Conservation (phyloP, 2,329 filamentous ascomycete species). For the Tolypocladium guangdongense region DNA sequence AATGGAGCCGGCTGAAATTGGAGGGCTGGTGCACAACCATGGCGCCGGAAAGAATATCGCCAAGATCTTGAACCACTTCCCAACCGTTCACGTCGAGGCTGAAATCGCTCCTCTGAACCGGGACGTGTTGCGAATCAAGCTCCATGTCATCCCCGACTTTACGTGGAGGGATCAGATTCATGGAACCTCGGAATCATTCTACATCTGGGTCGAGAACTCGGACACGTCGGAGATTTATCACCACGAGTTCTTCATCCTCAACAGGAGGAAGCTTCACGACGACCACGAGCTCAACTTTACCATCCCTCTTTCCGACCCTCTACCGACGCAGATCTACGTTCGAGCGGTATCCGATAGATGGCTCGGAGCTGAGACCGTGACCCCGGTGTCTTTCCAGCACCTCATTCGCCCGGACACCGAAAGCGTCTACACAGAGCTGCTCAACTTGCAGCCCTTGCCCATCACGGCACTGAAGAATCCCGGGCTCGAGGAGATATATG, state of each 20-base stretch:
- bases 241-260: slow-evolving; percentile 93
- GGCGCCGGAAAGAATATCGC: slow-evolving; percentile 74
- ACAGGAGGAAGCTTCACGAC: slow-evolving; percentile 78
- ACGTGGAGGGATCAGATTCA: slow-evolving; percentile 90
- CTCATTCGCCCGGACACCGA: slow-evolving; percentile 95
- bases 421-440: slow-evolving; percentile 88
- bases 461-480: slow-evolving; percentile 82
- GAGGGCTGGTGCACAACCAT: slow-evolving; percentile 80
- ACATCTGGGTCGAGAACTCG: slow-evolving; percentile 98
- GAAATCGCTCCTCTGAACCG: slow-evolving; percentile 94
- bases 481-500: slow-evolving; percentile 78
- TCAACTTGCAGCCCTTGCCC: slow-evolving; percentile 83
- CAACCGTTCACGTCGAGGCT: slow-evolving; percentile 78
- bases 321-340: slow-evolving; percentile 94
- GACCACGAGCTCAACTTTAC: slow-evolving; percentile 98
- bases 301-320: slow-evolving; percentile 83
- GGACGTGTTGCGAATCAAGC: slow-evolving; percentile 83
- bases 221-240: slow-evolving; percentile 97
- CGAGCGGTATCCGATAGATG: slow-evolving; percentile 89
- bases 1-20: slow-evolving; percentile 88
- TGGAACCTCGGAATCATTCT: slow-evolving; percentile 91
- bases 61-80: slow-evolving; percentile 80
- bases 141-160: slow-evolving; percentile 83
- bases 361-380: slow-evolving; percentile 93
- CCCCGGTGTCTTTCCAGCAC: slow-evolving; percentile 93